Percentiles rank a stretch among this genome's conserved stretches.
Evolutionary conservation across 306 rosid species (phyloP).

Genomic region (Inga oerstediana): DNA sequence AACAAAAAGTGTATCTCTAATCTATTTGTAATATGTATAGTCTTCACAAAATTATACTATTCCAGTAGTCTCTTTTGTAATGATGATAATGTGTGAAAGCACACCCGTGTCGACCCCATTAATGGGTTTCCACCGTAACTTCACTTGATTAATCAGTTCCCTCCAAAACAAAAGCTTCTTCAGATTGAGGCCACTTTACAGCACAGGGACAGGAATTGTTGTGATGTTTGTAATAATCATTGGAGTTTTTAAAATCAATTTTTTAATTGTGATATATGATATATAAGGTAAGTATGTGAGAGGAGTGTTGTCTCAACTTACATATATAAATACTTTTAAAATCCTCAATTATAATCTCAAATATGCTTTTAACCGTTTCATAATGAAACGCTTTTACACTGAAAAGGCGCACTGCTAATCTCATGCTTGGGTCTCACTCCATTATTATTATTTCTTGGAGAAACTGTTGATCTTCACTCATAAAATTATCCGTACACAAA

Average conservation of each 20-base stretch:
- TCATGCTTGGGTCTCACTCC: background rate
- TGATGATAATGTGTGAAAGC: background rate
- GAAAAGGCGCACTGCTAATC: background rate
- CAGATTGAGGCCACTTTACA: background rate
- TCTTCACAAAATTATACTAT: background rate
- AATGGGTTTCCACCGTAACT: background rate
- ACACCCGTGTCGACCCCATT: background rate
- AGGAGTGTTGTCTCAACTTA: no score
- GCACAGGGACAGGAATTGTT: background rate
- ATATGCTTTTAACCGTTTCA: background rate
- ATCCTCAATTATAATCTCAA: no score
- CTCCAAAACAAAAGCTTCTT: background rate
- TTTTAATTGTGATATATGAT: no score
- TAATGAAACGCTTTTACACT: background rate
- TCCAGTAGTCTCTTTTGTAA: background rate
- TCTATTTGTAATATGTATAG: background rate
- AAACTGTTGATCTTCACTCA: conserved; percentile 1
- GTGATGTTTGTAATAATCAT: no score
- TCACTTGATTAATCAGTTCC: background rate
- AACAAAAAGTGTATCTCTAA: background rate
- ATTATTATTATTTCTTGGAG: background rate
- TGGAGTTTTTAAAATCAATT: no score
- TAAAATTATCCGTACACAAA: conserved; percentile 37
- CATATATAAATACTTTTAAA: no score
- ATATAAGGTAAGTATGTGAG: no score